Percentiles rank a stretch among this genome's conserved stretches.
Conservation (phyloP, 2,329 filamentous ascomycete genomes). For the Nemania sp. region DNA sequence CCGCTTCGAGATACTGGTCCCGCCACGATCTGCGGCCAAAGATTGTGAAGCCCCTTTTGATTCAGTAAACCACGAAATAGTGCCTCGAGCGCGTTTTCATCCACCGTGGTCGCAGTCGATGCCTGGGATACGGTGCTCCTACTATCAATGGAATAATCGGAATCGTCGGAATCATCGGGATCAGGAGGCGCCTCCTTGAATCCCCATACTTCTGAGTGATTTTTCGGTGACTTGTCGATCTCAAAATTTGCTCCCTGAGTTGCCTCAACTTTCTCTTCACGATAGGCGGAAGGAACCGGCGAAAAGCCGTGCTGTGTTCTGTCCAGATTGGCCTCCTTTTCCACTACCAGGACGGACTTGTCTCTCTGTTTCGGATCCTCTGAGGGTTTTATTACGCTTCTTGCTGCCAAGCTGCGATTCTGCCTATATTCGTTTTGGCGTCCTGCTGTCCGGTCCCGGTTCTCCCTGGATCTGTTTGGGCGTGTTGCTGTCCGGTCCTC, state of each 20-base stretch:
- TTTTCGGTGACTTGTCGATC: not conserved
- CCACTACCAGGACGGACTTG: too few relatives aligned
- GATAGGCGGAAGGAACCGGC: too few relatives aligned
- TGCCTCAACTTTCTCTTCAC: not conserved
- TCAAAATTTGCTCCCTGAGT: not conserved
- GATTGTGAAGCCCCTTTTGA: not conserved
- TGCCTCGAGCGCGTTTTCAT: conserved; percentile 5
- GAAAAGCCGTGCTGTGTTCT: too few relatives aligned
- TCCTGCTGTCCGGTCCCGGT: too few relatives aligned
- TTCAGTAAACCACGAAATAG: conserved; percentile 1
- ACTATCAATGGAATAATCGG: conserved; percentile 4
- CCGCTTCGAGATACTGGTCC: not conserved
- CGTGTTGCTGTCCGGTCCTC: not conserved
- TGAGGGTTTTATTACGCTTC: too few relatives aligned
- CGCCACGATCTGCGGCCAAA: conserved; percentile 10
- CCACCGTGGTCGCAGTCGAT: conserved; percentile 3
- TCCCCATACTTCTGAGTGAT: not conserved
- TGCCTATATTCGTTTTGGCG: too few relatives aligned
- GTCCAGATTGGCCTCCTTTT: too few relatives aligned
- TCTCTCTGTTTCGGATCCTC: too few relatives aligned
- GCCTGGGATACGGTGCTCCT: not conserved
- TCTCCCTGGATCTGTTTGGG: too few relatives aligned
- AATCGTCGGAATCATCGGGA: not conserved
- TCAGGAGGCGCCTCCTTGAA: not conserved
- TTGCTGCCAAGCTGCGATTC: too few relatives aligned